These are phyloP conservation scores for Phytophthora podocarpi DNA, from an alignment of 352 stramenopile genomes.

Conservation along the genomic window DNA sequence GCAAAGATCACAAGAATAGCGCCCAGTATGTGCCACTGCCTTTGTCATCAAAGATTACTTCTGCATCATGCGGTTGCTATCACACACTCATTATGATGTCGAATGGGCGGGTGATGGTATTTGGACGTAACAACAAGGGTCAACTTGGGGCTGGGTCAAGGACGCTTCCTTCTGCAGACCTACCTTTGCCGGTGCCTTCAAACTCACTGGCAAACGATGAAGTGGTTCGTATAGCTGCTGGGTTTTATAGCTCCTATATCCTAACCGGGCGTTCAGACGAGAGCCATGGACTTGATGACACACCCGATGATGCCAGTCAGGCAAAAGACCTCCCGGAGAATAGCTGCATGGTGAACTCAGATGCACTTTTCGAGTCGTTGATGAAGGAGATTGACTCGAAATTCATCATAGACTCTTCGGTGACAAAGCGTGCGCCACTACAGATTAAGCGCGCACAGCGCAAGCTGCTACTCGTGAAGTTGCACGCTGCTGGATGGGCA, in stretches of 20 bases:
- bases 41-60: constrained; percentile 80
- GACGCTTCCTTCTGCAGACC: constrained; percentile 79
- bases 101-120: constrained; percentile 86
- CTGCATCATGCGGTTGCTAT: constrained; percentile 84
- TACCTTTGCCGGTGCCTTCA: constrained; percentile 77
- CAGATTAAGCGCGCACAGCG: constrained; percentile 55
- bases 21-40: constrained; percentile 80
- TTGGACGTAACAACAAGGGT: constrained; percentile 89
- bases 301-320: constrained; percentile 44
- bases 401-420: constrained; percentile 12
- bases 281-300: constrained; percentile 31
- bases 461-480: constrained; percentile 76
- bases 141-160: constrained; percentile 78
- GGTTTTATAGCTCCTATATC: constrained; percentile 91
- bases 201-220: constrained; percentile 84
- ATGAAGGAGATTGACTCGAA: constrained; percentile 89
- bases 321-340: constrained; percentile 69
- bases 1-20: constrained; percentile 88
- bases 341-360: constrained; percentile 58
- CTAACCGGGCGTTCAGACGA: constrained; percentile 74
- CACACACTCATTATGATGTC: constrained; percentile 80
- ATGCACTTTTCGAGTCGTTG: constrained; percentile 82
- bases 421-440: constrained; percentile 31
- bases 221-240: constrained; percentile 78
- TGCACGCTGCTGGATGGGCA: constrained; percentile 80